Base-by-base conservation (phyloP, 176 grass and related monocot species). In the Eremochloa ophiuroides region DNA sequence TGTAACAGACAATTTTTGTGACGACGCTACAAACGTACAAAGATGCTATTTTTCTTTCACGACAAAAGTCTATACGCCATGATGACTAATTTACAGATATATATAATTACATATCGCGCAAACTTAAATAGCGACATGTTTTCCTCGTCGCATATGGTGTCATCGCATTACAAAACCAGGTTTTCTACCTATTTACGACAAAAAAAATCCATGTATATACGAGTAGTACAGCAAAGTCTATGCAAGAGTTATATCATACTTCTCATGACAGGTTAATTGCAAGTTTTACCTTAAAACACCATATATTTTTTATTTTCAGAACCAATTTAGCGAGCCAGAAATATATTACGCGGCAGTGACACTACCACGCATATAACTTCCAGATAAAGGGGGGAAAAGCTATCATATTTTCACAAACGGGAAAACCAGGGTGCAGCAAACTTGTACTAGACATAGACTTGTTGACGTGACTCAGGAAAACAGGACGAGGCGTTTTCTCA, bases 231-330 rank as follows among this genome's bases (percentile, higher is more conserved):
- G 27, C 1, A 62, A 6, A 47, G 13, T 6, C 1, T 3, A 27
- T 1, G 10, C 23, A 5, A 44, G 17, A 11, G 2, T 28, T 20
- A 75, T 8, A 8, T 2, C 22, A 37, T 3, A 10, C 0, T 31
- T 79, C 1, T 26, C 3, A 11, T 1, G 4, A 23, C 6, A 10
- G 7, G 15, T 8, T 58, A 15, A 12, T 12, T 29, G 8, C 0
- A 64, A 46, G 11, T 68, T 77, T 25, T 2, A 63, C 0, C 0
- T 0, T 34, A 29, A 59, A 1, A 40, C 34, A 1, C 1, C 0
- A 55, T n/a, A n/a, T n/a, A n/a, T n/a, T n/a, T n/a, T 22, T 5
- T n/a, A 6, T 40, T 22, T 0, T 7, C 0, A 1, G 0, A 1
- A 51, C 1, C 3, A 53, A 6, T 74, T 3, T 47, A 10, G 7